These are phyloP conservation scores for Circinella umbellata DNA, from an alignment of 371 early-diverging fungal genomes.

Conservation along the genomic window DNA sequence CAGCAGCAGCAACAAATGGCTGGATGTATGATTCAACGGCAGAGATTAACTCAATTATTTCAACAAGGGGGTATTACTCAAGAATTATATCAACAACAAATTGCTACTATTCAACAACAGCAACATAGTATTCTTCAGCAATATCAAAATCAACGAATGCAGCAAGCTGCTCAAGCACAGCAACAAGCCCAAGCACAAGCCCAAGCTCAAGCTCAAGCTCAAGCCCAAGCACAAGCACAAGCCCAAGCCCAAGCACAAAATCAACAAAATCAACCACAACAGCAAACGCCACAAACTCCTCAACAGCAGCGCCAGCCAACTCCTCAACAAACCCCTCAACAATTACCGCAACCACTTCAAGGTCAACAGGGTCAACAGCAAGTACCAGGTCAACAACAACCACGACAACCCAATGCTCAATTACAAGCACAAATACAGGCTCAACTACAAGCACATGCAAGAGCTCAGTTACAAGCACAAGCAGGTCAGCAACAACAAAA, in stretches of 20 bases:
- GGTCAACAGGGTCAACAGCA: constrained; percentile 22
- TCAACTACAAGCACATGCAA: constrained; percentile 18
- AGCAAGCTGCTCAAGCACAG: neutral
- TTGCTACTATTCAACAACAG: neutral
- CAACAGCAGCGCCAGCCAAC: constrained; percentile 24
- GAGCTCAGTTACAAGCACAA: constrained; percentile 11
- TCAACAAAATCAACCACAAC: constrained; percentile 39
- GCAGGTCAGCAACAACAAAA: constrained; percentile 16
- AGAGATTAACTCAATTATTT: neutral
- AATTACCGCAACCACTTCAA: constrained; percentile 14
- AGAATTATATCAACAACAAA: constrained; percentile 12
- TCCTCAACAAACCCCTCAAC: constrained; percentile 19
- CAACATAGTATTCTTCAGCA: neutral
- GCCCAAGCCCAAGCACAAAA: constrained; percentile 13
- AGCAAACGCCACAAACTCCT: constrained; percentile 32
- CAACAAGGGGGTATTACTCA: neutral
- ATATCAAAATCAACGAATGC: constrained; percentile 6
- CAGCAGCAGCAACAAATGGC: constrained; percentile 7
- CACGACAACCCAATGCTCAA: constrained; percentile 24
- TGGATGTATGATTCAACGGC: neutral
- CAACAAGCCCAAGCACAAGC: neutral
- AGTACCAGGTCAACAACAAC: constrained; percentile 18
- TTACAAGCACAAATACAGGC: constrained; percentile 25
- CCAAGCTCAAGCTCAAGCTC: constrained; percentile 5
- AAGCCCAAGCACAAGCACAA: too few relatives aligned